phyloP scores from a whole-genome alignment of 176 grass and related monocot species.

The Cenchrus americanus region DNA sequence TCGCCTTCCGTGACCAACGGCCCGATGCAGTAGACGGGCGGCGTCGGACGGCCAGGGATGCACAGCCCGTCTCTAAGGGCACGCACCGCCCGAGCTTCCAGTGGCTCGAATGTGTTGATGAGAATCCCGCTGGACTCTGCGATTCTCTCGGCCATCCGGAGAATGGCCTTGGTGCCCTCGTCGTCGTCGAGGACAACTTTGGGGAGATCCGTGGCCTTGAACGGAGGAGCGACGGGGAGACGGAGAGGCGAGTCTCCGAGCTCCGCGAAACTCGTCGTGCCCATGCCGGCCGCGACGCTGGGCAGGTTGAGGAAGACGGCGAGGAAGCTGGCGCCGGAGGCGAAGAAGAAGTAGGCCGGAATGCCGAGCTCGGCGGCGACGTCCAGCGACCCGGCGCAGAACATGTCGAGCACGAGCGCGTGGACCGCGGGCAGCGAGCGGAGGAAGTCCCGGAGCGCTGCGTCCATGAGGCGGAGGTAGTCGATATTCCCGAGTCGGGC shows the following conservation, averaged over 20 bases:
- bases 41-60: slow-evolving; percentile 42
- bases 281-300: neutral
- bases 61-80: slow-evolving; percentile 48
- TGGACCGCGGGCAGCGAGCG: slow-evolving; percentile 28
- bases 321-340: slow-evolving; percentile 36
- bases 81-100: slow-evolving; percentile 52
- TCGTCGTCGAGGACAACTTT: neutral
- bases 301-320: slow-evolving; percentile 45
- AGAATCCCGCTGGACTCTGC: slow-evolving; percentile 39
- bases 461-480: slow-evolving; percentile 39
- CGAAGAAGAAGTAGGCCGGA: slow-evolving; percentile 47
- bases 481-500: neutral
- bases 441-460: slow-evolving; percentile 56
- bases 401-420: slow-evolving; percentile 69
- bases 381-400: slow-evolving; percentile 35
- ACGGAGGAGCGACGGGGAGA: slow-evolving; percentile 30
- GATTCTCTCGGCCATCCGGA: neutral
- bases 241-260: neutral
- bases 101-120: slow-evolving; percentile 56
- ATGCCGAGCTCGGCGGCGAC: slow-evolving; percentile 47
- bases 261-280: neutral
- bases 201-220: slow-evolving; percentile 35
- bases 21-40: slow-evolving; percentile 60
- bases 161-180: neutral
- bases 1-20: slow-evolving; percentile 41